A percentile compares a stretch with the other conserved stretches of the same genome.
phyloP scores from a whole-genome alignment of 2,329 filamentous ascomycete species.

The Colletotrichum sp. region DNA sequence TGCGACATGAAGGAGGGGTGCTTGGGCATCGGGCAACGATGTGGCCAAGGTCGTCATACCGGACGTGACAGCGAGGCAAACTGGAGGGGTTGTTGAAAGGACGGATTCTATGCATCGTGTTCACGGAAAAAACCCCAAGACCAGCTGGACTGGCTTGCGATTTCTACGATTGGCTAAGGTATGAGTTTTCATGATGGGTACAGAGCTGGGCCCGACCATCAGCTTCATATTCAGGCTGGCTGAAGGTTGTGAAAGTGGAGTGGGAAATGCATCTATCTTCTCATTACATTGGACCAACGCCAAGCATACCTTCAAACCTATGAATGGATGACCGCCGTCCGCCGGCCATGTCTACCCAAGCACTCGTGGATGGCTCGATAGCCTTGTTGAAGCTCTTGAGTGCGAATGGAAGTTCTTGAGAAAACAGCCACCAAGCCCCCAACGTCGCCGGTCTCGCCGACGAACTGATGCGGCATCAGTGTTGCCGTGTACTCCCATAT shows the following conservation, averaged over 20 bases:
- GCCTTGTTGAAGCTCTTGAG: neutral
- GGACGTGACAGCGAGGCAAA: neutral
- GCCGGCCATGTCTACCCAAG: neutral
- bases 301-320: neutral
- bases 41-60: neutral
- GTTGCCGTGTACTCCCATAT: neutral
- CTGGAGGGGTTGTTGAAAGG: neutral
- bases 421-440: neutral
- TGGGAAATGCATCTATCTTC: neutral
- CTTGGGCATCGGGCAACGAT: neutral
- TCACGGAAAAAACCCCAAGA: neutral
- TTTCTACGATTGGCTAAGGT: neutral
- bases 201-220: accelerated
- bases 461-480: neutral
- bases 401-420: neutral
- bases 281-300: neutral
- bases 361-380: neutral
- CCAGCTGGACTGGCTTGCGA: neutral
- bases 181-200: neutral
- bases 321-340: neutral
- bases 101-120: neutral
- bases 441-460: neutral
- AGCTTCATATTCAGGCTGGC: neutral
- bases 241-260: neutral
- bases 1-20: neutral